Conservation (phyloP, 129 eudicot species). For the Mikania micrantha region DNA sequence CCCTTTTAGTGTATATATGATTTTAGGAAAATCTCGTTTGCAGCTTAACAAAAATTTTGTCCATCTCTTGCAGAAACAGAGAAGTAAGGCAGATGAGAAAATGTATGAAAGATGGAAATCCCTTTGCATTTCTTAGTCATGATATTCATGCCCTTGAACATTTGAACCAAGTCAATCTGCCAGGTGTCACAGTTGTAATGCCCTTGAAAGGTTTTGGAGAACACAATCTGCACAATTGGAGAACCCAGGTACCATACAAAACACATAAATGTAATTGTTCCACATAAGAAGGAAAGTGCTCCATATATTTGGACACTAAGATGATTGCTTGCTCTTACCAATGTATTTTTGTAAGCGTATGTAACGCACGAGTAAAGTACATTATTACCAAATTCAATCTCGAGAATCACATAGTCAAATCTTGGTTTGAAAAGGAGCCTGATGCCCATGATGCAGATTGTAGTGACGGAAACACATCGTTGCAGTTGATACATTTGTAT, state of each 20-base stretch:
- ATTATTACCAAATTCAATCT: background rate
- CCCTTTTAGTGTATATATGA: background rate
- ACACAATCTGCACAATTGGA: slow-evolving; percentile 96
- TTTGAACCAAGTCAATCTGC: slow-evolving; percentile 73
- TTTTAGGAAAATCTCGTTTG: background rate
- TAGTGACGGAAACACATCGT: no score
- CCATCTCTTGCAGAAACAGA: slow-evolving; percentile 53
- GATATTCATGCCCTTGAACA: slow-evolving; percentile 82
- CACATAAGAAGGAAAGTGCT: background rate
- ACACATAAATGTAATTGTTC: background rate
- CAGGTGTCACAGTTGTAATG: slow-evolving; percentile 95
- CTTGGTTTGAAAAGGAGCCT: no score
- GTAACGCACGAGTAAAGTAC: background rate
- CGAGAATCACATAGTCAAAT: background rate
- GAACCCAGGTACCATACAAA: slow-evolving; percentile 65
- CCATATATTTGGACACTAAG: background rate
- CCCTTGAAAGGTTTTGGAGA: slow-evolving; percentile 98
- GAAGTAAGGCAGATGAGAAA: slow-evolving; percentile 72
- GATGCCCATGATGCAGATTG: no score
- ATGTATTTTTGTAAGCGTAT: background rate
- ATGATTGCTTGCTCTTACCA: background rate
- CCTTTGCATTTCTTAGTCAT: slow-evolving; percentile 70
- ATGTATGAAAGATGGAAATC: slow-evolving; percentile 55
- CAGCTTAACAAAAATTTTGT: background rate
- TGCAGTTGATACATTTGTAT: no score